Conservation (phyloP, 73 alveolate species). For the Paramecium bursaria region DNA sequence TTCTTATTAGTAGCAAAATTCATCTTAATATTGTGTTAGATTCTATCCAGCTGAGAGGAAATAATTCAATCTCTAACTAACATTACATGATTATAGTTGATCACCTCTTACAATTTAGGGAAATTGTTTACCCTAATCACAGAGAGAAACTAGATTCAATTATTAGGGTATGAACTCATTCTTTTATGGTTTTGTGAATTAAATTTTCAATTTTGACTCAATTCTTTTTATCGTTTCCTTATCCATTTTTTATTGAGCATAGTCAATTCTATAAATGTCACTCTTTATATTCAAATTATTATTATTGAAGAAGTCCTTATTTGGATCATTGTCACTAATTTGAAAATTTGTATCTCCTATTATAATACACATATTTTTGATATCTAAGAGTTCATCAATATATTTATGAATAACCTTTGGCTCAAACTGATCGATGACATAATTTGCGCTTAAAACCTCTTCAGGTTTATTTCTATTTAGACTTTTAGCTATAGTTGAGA, state of each 20-base stretch:
- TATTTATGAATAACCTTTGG: neutral
- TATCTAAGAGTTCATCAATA: neutral
- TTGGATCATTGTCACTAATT: neutral
- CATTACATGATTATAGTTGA: neutral
- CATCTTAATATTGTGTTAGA: neutral
- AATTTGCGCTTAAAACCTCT: neutral
- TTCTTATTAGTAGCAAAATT: slow-evolving; percentile 12
- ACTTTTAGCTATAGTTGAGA: neutral
- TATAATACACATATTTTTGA: slow-evolving; percentile 11
- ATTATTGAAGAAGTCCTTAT: slow-evolving; percentile 14
- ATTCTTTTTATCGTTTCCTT: neutral
- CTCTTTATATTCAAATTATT: slow-evolving; percentile 2
- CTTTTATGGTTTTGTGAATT: slow-evolving; percentile 18
- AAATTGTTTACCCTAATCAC: neutral
- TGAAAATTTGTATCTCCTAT: slow-evolving; percentile 1
- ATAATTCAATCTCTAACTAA: neutral
- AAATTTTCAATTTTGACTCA: neutral
- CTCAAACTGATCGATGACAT: slow-evolving; percentile 21
- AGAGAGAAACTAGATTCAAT: slow-evolving; percentile 28
- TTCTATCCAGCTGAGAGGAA: neutral
- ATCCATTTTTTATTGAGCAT: neutral
- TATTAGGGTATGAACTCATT: slow-evolving; percentile 37
- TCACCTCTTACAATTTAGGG: slow-evolving; percentile 2
- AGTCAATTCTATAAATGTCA: slow-evolving; percentile 34
- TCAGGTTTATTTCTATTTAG: slow-evolving; percentile 22